These are phyloP conservation scores for Bretziella fagacearum DNA, from an alignment of 2,329 filamentous ascomycete species.

Conservation along the genomic window DNA sequence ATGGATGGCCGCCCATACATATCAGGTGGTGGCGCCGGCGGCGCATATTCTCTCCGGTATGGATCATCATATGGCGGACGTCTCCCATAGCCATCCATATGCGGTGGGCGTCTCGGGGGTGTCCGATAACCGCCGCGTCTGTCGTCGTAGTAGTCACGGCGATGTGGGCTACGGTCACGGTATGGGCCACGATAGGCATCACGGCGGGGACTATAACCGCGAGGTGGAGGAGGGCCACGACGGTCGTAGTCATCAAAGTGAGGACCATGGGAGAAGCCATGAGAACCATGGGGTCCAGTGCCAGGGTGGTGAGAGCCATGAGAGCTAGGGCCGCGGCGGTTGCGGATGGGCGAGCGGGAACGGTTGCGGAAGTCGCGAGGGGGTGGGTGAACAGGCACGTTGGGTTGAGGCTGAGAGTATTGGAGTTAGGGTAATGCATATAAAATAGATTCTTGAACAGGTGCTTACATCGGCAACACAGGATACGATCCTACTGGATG, in stretches of 20 bases:
- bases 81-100: conserved; percentile 59
- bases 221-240: conserved; percentile 47
- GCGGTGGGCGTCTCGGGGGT: conserved; percentile 62
- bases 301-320: conserved; percentile 3
- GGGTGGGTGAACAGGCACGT: conserved; percentile 36
- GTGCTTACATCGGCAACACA: conserved; percentile 71
- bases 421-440: conserved; percentile 2
- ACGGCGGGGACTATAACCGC: conserved; percentile 70
- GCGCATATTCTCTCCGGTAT: conserved; percentile 53
- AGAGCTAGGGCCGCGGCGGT: conserved; percentile 20
- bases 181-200: conserved; percentile 52
- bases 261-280: conserved; percentile 1
- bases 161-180: conserved; percentile 70
- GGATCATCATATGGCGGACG: conserved; percentile 61
- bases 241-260: conserved; percentile 61
- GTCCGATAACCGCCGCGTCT: conserved; percentile 60
- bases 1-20: conserved; percentile 41
- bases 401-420: conserved; percentile 51
- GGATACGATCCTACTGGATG: conserved; percentile 65
- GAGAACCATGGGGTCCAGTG: conserved; percentile 20
- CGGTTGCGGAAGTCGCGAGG: conserved; percentile 46
- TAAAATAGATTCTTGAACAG: too few species aligned
- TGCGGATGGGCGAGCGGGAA: conserved; percentile 58
- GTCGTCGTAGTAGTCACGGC: conserved; percentile 77
- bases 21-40: conserved; percentile 40